Percentiles rank a stretch among this genome's conserved stretches.
These are phyloP conservation scores for Zygosaccharomyces kombuchaensis DNA, from an alignment of 805 yeast species.

Conservation along the genomic window DNA sequence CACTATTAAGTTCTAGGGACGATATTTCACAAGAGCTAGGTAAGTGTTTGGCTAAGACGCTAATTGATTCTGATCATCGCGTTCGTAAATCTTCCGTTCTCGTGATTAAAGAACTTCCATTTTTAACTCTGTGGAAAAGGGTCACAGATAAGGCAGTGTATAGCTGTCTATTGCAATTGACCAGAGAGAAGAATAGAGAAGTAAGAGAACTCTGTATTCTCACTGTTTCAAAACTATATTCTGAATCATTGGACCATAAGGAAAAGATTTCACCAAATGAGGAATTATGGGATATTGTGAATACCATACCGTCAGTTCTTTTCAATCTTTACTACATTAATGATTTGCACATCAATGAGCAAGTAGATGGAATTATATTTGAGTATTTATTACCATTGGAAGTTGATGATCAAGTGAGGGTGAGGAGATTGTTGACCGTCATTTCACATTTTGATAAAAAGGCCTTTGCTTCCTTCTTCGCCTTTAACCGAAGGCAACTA, in stretches of 20 bases:
- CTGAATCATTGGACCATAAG: slow-evolving; percentile 39
- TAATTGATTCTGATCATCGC: slow-evolving; percentile 69
- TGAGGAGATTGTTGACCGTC: slow-evolving; percentile 49
- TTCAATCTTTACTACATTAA: slow-evolving; percentile 69
- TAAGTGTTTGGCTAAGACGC: slow-evolving; percentile 59
- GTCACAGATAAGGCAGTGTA: slow-evolving; percentile 47
- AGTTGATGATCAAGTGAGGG: slow-evolving; percentile 43
- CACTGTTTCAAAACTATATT: slow-evolving; percentile 52
- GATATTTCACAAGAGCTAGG: slow-evolving; percentile 49
- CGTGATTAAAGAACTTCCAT: slow-evolving; percentile 45
- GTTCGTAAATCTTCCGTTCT: slow-evolving; percentile 62
- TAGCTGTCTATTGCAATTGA: slow-evolving; percentile 53
- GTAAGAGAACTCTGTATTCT: slow-evolving; percentile 59
- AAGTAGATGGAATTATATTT: slow-evolving; percentile 57
- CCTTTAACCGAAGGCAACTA: slow-evolving; percentile 65
- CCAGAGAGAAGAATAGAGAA: slow-evolving; percentile 64
- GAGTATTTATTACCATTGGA: slow-evolving; percentile 60
- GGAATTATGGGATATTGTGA: slow-evolving; percentile 31
- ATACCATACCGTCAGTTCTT: slow-evolving; percentile 57
- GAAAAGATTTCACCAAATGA: slow-evolving; percentile 17
- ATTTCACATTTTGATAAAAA: slow-evolving; percentile 49
- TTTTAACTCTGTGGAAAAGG: slow-evolving; percentile 44
- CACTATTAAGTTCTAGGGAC: slow-evolving; percentile 41
- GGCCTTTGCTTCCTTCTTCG: slow-evolving; percentile 59
- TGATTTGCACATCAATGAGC: slow-evolving; percentile 58